These are phyloP conservation scores for Athelia psychrophila DNA, from an alignment of 1,284 basidiomycete species.

Conservation along the genomic window DNA sequence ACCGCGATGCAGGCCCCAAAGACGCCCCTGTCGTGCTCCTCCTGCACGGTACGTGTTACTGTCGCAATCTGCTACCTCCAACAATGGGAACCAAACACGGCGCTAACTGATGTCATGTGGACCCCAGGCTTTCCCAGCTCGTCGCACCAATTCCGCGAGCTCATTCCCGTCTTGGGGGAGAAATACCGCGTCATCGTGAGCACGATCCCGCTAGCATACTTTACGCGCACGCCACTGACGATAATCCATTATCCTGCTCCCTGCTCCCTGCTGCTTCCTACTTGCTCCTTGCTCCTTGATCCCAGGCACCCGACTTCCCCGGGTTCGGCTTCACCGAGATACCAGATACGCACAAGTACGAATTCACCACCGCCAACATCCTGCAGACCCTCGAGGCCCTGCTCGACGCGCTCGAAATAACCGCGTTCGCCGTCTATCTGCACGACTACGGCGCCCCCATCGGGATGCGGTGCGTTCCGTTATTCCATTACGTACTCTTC, in stretches of 20 bases:
- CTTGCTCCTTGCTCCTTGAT: too few relatives aligned
- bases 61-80: too few relatives aligned
- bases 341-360: background rate
- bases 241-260: too few relatives aligned
- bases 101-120: background rate
- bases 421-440: background rate
- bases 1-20: background rate
- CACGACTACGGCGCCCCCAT: background rate
- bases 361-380: background rate
- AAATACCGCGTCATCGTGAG: slow-evolving; percentile 1
- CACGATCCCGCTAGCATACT: too few relatives aligned
- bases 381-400: background rate
- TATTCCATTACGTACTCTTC: background rate
- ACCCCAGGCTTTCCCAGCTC: background rate
- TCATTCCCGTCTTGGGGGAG: background rate
- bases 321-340: slow-evolving; percentile 1
- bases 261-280: too few relatives aligned
- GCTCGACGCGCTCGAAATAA: background rate
- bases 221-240: too few relatives aligned
- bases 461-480: background rate
- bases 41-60: background rate
- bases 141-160: slow-evolving; percentile 1
- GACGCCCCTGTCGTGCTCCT: background rate
- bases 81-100: too few relatives aligned
- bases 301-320: background rate